Conservation (phyloP, 2,329 filamentous ascomycete genomes). For the Fusarium pilosicola region DNA sequence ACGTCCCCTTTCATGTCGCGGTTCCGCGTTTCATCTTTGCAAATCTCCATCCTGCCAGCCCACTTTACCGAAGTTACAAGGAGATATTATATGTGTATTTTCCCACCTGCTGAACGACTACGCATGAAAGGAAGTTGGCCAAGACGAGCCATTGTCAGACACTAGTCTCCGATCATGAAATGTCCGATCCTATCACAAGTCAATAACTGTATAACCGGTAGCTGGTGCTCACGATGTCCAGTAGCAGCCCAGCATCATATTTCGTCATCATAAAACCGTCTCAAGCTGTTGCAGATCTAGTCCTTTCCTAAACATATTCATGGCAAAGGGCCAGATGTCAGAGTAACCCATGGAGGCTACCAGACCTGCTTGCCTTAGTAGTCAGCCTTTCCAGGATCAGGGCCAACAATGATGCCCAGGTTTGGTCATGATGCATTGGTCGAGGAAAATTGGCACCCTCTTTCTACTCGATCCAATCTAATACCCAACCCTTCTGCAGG, state of each 20-base stretch:
- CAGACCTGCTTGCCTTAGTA: constrained; percentile 1
- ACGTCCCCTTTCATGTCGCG: constrained; percentile 4
- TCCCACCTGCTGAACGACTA: background rate
- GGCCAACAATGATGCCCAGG: constrained; percentile 27
- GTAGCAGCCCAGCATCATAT: constrained; percentile 16
- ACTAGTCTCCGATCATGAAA: background rate
- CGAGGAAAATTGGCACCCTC: constrained; percentile 8
- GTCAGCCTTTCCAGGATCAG: constrained; percentile 8
- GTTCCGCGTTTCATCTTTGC: constrained; percentile 19
- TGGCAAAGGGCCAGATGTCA: background rate
- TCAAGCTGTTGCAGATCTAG: constrained; percentile 6
- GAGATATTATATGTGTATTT: background rate
- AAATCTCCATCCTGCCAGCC: constrained; percentile 21
- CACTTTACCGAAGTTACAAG: constrained; percentile 21
- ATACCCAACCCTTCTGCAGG: constrained; percentile 9
- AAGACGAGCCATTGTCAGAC: background rate
- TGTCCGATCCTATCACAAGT: background rate
- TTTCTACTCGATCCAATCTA: constrained; percentile 9
- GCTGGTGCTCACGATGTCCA: constrained; percentile 4
- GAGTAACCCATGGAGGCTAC: background rate
- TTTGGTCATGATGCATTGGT: constrained; percentile 35
- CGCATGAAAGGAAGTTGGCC: background rate
- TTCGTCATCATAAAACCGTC: constrained; percentile 32
- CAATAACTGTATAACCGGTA: background rate
- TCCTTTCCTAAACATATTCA: background rate